Evolutionary conservation across 257 asterid species (phyloP).

Genomic region (Solanum verrucosum): DNA sequence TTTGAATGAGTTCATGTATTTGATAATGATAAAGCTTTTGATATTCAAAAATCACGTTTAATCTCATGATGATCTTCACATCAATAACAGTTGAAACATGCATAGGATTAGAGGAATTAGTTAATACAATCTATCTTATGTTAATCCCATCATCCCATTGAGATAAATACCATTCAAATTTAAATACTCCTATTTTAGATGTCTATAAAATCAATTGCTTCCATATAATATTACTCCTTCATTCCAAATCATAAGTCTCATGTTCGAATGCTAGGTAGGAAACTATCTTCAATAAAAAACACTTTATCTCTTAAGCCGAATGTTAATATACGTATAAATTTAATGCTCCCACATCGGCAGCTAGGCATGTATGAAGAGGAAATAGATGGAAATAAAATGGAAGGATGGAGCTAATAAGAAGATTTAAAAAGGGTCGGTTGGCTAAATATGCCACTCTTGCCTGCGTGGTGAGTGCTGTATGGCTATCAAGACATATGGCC

Average conservation of each 20-base stretch:
- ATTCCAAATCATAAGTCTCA: no score
- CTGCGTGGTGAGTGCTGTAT: constrained; percentile 32
- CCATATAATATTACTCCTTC: background rate
- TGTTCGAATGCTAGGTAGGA: accelerated
- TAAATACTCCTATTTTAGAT: no score
- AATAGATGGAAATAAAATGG: background rate
- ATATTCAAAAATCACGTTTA: no score
- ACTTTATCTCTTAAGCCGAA: no score
- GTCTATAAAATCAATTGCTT: background rate
- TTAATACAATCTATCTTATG: background rate
- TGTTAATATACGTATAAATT: background rate
- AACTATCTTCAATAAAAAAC: accelerated
- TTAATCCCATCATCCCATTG: background rate
- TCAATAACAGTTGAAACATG: no score
- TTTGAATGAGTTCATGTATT: no score
- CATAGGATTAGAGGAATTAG: background rate
- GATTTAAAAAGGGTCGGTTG: constrained; percentile 70
- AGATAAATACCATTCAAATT: background rate
- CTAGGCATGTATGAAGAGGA: background rate
- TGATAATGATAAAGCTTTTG: no score
- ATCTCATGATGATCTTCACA: background rate
- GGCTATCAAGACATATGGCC: constrained; percentile 93
- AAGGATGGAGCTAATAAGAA: accelerated
- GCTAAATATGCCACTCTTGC: constrained; percentile 37
- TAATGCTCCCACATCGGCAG: background rate